Conservation (phyloP, 495 filamentous ascomycete genomes). For the Podospora conica region DNA sequence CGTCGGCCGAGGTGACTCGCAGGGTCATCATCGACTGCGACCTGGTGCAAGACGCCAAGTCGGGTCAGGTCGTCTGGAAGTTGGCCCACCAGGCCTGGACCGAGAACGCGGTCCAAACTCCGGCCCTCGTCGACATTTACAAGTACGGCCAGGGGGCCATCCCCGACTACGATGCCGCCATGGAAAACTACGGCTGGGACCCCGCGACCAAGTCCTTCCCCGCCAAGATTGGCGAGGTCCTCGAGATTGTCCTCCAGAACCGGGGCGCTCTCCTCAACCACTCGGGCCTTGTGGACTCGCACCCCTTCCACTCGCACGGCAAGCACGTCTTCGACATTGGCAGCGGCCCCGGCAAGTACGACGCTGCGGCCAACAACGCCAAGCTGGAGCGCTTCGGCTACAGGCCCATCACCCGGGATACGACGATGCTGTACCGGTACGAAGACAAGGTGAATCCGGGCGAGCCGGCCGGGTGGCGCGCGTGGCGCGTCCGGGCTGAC, state of each 20-base stretch:
- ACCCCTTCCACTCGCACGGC: constrained; percentile 58
- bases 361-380: constrained; percentile 46
- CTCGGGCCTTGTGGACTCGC: constrained; percentile 47
- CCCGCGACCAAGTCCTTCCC: constrained; percentile 45
- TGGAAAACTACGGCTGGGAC: constrained; percentile 49
- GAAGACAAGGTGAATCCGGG: constrained; percentile 27
- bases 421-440: constrained; percentile 51
- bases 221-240: constrained; percentile 50
- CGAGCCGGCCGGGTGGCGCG: constrained; percentile 49
- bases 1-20: constrained; percentile 48
- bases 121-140: constrained; percentile 55
- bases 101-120: constrained; percentile 32
- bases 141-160: constrained; percentile 31
- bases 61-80: constrained; percentile 19
- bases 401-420: constrained; percentile 47
- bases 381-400: constrained; percentile 30
- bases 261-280: constrained; percentile 30
- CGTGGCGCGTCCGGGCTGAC: constrained; percentile 48
- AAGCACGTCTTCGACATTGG: constrained; percentile 55
- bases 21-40: constrained; percentile 40
- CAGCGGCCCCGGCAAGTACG: constrained; percentile 49
- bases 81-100: constrained; percentile 41
- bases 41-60: constrained; percentile 18
- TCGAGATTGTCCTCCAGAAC: constrained; percentile 57
- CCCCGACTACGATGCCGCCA: constrained; percentile 38